Base-by-base conservation (phyloP, 495 filamentous ascomycete genomes). In the Melanomma pulvis-pyrius region DNA sequence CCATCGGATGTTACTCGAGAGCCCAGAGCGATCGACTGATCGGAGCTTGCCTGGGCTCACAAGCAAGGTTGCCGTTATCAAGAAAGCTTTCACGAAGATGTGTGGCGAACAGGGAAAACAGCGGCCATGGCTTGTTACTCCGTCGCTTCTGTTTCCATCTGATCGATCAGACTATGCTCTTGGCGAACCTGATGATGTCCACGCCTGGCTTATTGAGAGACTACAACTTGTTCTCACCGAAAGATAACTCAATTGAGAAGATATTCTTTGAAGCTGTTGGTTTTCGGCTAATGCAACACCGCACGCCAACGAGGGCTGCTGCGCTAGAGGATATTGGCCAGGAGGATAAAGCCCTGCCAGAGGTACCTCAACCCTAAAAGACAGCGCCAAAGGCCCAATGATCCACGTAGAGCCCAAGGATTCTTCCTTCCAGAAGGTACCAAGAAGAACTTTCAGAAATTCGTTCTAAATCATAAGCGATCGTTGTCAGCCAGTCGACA, bases 1-100 rank as follows among this genome's bases (percentile, higher is more conserved):
- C 24, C 56, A 59, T 32, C 30, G 56, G 7, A 59, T 59, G 12
- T 34, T 59, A 17, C 50, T 53, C 21, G 19, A 2, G 6, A 24
- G 19, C 7, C 19, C 12, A 29, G 50, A 24, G 21, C 25, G 21
- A 29, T 17, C 15, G 12, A 11, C 25, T 29, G 15, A 29, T 17
- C 12, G 13, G 15, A 53, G 50, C 25, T 29, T 53, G 17, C 50
- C 50, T 24, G 50, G 50, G 15, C 12, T 29, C 15, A 15, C 19
- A 15, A 53, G 50, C 25, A 24, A 29, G 24, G 15, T 17, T 29
- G 50, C 50, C 3, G 50, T 53, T 24, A 29, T 53, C 50, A 29
- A 53, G 21, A 24, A 29, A 29, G 25, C 25, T 7, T 53, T 53
- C 25, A 17, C 25, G 2, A 3, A 29, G 2, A 53, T 53, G 50